Base-by-base conservation (phyloP, 2,329 filamentous ascomycete genomes). In the Phyllosticta citribraziliensis region DNA sequence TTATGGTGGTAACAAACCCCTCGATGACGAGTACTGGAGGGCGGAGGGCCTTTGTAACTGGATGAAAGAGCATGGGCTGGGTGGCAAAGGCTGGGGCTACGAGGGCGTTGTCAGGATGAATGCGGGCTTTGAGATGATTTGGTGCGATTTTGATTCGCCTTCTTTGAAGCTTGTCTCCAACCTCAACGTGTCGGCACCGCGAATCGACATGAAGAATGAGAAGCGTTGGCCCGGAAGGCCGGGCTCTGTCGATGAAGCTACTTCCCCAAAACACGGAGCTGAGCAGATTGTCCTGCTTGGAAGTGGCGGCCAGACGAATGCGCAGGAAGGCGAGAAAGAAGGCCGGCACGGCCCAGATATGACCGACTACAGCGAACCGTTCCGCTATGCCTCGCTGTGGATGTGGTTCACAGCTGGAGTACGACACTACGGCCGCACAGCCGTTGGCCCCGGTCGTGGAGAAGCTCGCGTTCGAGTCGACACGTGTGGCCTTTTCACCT, bases 71-170 rank as follows among this genome's bases (percentile, higher is more conserved):
- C 67, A 71, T 3, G 70, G 73, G 0, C 71, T 81, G 14, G 73
- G 79, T 5, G 78, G 78, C 1, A 63, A 64, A 9, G 78, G 76
- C 5, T 80, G 77, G 78, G 79, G 78, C 47, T 75, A 78, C 33
- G 79, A 82, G 65, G 79, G 77, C 1, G 69, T 80, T 40, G 75
- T 81, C 52, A 72, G 79, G 61, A 81, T 81, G 78, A 80, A 81
- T 65, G 76, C 78, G 12, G 79, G 77, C 3, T 81, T 81, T 62
- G 78, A 81, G 68, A 68, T 80, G 66, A 79, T 80, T n/a, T 80
- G 78, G 78, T 81, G 79, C 64, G 73, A 80, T 62, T 81, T 81
- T 58, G 67, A 71, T 24, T 77, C 76, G 60, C 73, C 74, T 10
- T 78, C 74, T 19, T 64, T 80, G 58, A 68, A 73, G 57, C 64